Evolutionary conservation across 2,329 filamentous ascomycete genomes (phyloP), one percentile per base, ranked within the genome.

Genomic region (Aureobasidium sp.): DNA sequence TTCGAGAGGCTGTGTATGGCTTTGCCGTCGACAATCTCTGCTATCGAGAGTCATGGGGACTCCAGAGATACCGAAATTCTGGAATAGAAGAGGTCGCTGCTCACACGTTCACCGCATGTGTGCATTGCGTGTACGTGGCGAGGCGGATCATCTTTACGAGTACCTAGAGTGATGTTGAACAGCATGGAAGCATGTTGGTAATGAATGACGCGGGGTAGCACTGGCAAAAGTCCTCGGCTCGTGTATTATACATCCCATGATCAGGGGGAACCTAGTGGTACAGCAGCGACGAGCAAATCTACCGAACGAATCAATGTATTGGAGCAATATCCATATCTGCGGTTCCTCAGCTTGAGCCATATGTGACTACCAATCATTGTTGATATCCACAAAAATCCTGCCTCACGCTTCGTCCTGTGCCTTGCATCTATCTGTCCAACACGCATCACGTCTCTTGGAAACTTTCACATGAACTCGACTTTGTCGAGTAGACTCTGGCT

Each of bases 401-500:
- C 42, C 27, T 16, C 30, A 45, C 7, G 16, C 7, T 4, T 57
- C 53, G 6, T 25, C 13, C 1, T 45, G 41, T 45, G 25, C 21
- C 25, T 16, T 13, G 21, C 25, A 57, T 41, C 11, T 36, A 5
- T 16, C 3, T 25, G 21, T 57, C 25, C 30, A 21, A 45, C 4
- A 14, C 34, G 7, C 30, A 42, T 7, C 21, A 13, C 16, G 45
- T 9, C 3, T 10, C 8, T 48, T 8, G 3, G 2, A 2, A 7
- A 30, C 1, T 50, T 11, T 50, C 36, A 59, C 70, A 72, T 70
- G 57, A 71, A 72, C 32, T 69, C 64, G 25, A 72, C 70, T 45
- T 65, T 70, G 27, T 80, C 77, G 47, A 81, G 68, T 66, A 82
- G 67, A 66, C 79, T 81, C 66, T 75, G 72, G 64, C 78, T 80